Evolutionary conservation across 345 rosid genomes (phyloP).

Genomic region (Psidium guajava): DNA sequence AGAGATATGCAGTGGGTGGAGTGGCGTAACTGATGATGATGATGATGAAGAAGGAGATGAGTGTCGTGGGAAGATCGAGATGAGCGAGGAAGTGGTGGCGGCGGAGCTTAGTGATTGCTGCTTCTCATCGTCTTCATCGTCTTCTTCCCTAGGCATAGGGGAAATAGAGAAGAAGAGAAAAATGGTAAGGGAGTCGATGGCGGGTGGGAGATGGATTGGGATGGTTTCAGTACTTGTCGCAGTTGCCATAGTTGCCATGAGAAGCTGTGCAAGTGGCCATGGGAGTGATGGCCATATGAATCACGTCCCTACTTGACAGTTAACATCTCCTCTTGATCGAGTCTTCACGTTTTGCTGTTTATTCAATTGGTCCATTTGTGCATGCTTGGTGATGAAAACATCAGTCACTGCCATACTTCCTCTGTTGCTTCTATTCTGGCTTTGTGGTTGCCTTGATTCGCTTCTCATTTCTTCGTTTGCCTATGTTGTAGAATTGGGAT

Average conservation of each 20-base stretch:
- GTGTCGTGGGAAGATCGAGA: not conserved
- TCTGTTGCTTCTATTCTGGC: not conserved
- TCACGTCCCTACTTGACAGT: not conserved
- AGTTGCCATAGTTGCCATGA: not conserved
- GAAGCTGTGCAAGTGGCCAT: not conserved
- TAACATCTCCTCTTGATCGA: not conserved
- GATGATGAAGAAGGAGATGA: not conserved
- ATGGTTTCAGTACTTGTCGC: not conserved
- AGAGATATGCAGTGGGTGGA: not conserved
- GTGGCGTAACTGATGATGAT: not conserved
- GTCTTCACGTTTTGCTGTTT: not conserved
- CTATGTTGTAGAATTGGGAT: not conserved
- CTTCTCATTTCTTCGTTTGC: not conserved
- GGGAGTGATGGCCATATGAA: not conserved
- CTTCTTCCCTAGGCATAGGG: not conserved
- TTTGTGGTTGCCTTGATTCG: not conserved
- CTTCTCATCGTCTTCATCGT: not conserved
- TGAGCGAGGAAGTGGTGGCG: not conserved
- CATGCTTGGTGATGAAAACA: not conserved
- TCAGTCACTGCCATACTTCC: not conserved
- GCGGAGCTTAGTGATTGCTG: not conserved
- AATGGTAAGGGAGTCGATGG: not conserved
- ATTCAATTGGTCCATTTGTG: not conserved
- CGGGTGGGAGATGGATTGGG: not conserved
- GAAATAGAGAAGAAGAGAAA: not conserved